These are phyloP conservation scores for Amaranthus tricolor DNA, from an alignment of 179 eudicot genomes.

Conservation along the genomic window DNA sequence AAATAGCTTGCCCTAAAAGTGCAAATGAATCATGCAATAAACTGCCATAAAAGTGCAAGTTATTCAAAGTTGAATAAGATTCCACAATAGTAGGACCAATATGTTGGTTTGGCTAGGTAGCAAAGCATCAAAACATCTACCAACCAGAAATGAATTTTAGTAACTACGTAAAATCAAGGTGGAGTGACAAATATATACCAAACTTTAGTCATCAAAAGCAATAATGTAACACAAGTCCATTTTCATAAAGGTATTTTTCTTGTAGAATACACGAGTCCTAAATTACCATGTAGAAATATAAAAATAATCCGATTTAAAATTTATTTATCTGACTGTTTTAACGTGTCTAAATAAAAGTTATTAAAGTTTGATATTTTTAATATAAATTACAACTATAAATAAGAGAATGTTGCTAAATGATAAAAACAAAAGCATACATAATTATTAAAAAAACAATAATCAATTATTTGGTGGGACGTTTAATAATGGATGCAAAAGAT, in stretches of 20 bases:
- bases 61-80: slow-evolving; percentile 10
- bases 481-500: background rate
- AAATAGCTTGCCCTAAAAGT: slow-evolving; percentile 11
- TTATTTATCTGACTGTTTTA: too few relatives aligned
- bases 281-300: too few relatives aligned
- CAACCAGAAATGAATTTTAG: background rate
- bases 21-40: slow-evolving; percentile 10
- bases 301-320: too few relatives aligned
- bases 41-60: slow-evolving; percentile 10
- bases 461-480: background rate
- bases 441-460: background rate
- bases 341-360: too few relatives aligned
- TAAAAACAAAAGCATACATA: background rate
- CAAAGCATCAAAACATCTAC: background rate
- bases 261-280: too few relatives aligned
- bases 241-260: too few relatives aligned
- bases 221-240: too few relatives aligned
- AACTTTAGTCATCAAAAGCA: too few relatives aligned
- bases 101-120: background rate
- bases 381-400: too few relatives aligned
- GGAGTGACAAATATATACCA: background rate
- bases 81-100: slow-evolving; percentile 14
- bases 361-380: too few relatives aligned
- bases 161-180: background rate
- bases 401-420: background rate